Conservation (phyloP, 257 asterid genomes). For the Oldenlandia corymbosa region DNA sequence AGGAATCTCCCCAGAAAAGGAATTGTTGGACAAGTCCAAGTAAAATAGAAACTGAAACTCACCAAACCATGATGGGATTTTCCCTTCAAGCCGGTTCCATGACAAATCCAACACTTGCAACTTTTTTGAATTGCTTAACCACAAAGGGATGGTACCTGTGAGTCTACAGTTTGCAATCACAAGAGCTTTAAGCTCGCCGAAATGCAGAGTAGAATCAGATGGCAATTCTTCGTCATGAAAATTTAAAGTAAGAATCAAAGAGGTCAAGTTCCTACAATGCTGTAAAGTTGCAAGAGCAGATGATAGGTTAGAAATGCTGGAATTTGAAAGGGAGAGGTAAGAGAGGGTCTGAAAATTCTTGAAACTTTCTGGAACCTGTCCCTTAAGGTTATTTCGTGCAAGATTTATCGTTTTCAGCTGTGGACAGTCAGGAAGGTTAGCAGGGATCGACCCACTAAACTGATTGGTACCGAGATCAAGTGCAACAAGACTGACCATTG, state of each 20-base stretch:
- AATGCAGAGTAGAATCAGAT: constrained; percentile 3
- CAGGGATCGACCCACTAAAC: constrained; percentile 1
- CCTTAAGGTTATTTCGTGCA: not conserved
- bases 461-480: not conserved
- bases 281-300: constrained; percentile 9
- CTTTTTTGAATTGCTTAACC: constrained; percentile 4
- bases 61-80: constrained; percentile 8
- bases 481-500: constrained; percentile 8
- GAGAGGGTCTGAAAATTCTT: not conserved
- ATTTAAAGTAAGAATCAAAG: constrained; percentile 3
- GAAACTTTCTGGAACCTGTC: constrained; percentile 1
- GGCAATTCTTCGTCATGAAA: constrained; percentile 1
- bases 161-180: constrained; percentile 9
- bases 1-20: constrained; percentile 10
- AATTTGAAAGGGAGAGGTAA: constrained; percentile 4
- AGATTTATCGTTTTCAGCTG: not conserved
- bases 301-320: constrained; percentile 8
- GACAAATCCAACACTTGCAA: constrained; percentile 7
- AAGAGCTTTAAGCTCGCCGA: constrained; percentile 5
- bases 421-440: constrained; percentile 3
- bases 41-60: constrained; percentile 6
- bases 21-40: constrained; percentile 8
- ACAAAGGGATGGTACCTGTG: constrained; percentile 5
- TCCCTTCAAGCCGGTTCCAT: constrained; percentile 6
- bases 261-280: constrained; percentile 1